Percentiles rank a stretch among this genome's conserved stretches.
Evolutionary conservation across 2,329 filamentous ascomycete species (phyloP).

Genomic region (Phialophora chinensis): DNA sequence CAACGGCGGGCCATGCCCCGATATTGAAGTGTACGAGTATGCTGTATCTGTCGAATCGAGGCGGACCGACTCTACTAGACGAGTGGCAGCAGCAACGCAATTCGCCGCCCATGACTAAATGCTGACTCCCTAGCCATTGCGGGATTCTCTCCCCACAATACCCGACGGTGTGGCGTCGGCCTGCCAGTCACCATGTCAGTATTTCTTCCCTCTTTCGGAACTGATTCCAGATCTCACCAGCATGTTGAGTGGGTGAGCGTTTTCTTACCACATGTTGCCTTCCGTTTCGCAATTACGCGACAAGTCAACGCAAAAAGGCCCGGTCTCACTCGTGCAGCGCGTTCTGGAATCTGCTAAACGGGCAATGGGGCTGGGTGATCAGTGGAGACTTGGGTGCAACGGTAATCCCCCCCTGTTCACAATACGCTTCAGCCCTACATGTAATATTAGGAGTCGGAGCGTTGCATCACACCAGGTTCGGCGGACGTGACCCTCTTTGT

Average conservation of each 20-base stretch:
- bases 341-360: background rate
- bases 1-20: too few species aligned
- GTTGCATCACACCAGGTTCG: background rate
- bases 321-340: background rate
- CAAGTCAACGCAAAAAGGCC: background rate
- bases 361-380: background rate
- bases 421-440: background rate
- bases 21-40: too few species aligned
- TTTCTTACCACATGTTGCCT: background rate
- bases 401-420: background rate
- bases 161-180: background rate
- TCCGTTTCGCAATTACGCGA: too few species aligned
- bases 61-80: too few species aligned
- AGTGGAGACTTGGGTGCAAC: background rate
- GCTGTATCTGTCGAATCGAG: background rate
- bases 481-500: background rate
- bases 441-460: background rate
- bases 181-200: background rate
- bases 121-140: background rate
- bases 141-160: too few species aligned
- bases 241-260: background rate
- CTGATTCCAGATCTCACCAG: background rate
- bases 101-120: background rate
- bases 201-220: background rate
- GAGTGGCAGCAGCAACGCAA: background rate